Conservation (phyloP, 2,329 filamentous ascomycete species). For the Lasiodiplodia sp. region DNA sequence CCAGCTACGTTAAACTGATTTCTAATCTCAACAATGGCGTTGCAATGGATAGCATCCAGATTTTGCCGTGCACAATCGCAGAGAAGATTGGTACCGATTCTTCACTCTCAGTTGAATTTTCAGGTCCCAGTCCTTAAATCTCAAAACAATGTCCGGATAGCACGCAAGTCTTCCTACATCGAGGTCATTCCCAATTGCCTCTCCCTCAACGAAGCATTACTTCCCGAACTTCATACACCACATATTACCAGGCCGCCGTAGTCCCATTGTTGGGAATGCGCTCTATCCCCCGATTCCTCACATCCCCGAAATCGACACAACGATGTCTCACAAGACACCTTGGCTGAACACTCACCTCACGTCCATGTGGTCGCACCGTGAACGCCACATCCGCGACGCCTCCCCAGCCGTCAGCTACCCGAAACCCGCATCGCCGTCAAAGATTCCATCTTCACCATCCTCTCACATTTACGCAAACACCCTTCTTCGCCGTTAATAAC, state of each 20-base stretch:
- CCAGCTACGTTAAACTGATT: background rate
- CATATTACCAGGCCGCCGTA: conserved; percentile 8
- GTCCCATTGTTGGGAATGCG: conserved; percentile 36
- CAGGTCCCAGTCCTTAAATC: conserved; percentile 36
- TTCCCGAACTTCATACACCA: conserved; percentile 33
- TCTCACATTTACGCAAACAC: conserved; percentile 33
- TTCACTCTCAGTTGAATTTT: conserved; percentile 31
- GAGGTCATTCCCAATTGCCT: conserved; percentile 38
- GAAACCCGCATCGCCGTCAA: conserved; percentile 38
- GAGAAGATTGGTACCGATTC: background rate
- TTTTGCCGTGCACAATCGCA: background rate
- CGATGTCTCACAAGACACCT: conserved; percentile 2
- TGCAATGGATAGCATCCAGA: background rate
- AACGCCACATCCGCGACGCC: conserved; percentile 33
- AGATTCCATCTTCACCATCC: conserved; percentile 39
- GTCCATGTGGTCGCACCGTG: conserved; percentile 35
- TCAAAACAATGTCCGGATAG: conserved; percentile 38
- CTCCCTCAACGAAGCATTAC: conserved; percentile 20
- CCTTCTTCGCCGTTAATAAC: conserved; percentile 35
- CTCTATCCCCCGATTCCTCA: conserved; percentile 36
- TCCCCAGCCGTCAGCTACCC: conserved; percentile 1
- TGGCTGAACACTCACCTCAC: conserved; percentile 35
- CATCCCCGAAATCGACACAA: conserved; percentile 36
- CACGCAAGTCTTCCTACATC: conserved; percentile 42
- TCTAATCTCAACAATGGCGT: conserved; percentile 26